Conservation (phyloP, 352 stramenopile genomes). For the Aphanomyces invadans region DNA sequence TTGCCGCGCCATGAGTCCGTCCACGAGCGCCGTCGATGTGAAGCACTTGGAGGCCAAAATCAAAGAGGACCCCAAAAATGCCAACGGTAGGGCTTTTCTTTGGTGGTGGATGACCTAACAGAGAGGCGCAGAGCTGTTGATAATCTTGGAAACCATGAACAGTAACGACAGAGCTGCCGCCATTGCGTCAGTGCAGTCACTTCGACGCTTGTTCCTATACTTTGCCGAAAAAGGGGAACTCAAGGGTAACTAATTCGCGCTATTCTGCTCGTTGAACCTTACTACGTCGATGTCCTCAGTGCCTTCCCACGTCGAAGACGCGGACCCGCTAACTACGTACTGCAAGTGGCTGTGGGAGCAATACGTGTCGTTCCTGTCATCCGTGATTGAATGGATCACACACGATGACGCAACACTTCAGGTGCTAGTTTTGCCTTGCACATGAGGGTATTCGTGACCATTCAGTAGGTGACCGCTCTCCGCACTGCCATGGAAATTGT, state of each 20-base stretch:
- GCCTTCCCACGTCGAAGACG: slow-evolving; percentile 6
- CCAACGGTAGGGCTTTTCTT: slow-evolving; percentile 44
- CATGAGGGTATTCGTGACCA: background rate
- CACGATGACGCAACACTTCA: slow-evolving; percentile 56
- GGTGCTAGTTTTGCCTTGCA: slow-evolving; percentile 14
- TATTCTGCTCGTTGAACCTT: background rate
- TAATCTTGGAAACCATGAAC: slow-evolving; percentile 65
- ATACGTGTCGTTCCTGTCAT: slow-evolving; percentile 71
- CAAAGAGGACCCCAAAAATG: slow-evolving; percentile 80
- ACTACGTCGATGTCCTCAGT: slow-evolving; percentile 18
- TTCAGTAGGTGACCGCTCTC: slow-evolving; percentile 41
- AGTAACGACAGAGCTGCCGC: slow-evolving; percentile 61
- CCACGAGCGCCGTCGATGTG: slow-evolving; percentile 14
- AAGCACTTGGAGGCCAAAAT: slow-evolving; percentile 73
- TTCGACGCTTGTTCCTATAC: slow-evolving; percentile 69
- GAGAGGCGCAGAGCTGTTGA: slow-evolving; percentile 44
- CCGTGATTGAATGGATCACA: slow-evolving; percentile 72
- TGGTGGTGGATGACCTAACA: background rate
- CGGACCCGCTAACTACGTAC: slow-evolving; percentile 63
- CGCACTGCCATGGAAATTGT: slow-evolving; percentile 88
- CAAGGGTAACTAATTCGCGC: slow-evolving; percentile 23
- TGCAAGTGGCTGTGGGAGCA: slow-evolving; percentile 76
- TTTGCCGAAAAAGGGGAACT: slow-evolving; percentile 81
- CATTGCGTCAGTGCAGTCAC: slow-evolving; percentile 70
- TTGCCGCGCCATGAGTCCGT: background rate